phyloP scores from a whole-genome alignment of 331 rosid genomes.

The Acacia pycnantha region DNA sequence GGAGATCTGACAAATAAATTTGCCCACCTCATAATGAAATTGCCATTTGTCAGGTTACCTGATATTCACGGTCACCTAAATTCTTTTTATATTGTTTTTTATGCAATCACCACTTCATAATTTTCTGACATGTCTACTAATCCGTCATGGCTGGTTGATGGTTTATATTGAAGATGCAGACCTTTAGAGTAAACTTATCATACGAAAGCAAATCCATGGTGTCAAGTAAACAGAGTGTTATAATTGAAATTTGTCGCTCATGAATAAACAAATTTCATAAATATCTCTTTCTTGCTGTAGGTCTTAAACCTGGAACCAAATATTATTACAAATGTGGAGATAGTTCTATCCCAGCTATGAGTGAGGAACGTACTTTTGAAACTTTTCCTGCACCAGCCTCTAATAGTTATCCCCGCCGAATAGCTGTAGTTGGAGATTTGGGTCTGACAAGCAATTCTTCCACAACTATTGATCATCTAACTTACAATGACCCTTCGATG shows the following conservation, averaged over 20 bases:
- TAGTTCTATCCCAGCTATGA: slow-evolving; percentile 71
- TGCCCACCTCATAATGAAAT: too few relatives aligned
- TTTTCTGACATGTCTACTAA: slow-evolving; percentile 13
- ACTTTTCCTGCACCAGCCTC: slow-evolving; percentile 56
- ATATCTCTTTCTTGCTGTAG: slow-evolving; percentile 45
- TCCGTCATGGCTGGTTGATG: not conserved
- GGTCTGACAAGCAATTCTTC: slow-evolving; percentile 87
- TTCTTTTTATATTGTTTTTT: not conserved
- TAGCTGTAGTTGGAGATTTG: slow-evolving; percentile 86
- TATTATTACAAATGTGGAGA: slow-evolving; percentile 89
- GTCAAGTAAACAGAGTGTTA: slow-evolving; percentile 12
- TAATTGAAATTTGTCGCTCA: slow-evolving; percentile 4
- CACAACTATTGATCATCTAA: slow-evolving; percentile 76
- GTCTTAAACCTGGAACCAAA: slow-evolving; percentile 69
- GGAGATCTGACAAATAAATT: too few relatives aligned
- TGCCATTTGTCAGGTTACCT: too few relatives aligned
- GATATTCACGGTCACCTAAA: not conserved
- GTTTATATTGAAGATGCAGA: not conserved
- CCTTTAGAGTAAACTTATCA: too few relatives aligned
- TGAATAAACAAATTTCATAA: slow-evolving; percentile 1
- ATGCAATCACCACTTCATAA: not conserved
- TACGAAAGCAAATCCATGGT: slow-evolving; percentile 12
- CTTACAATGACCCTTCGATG: slow-evolving; percentile 80
- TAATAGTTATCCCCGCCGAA: slow-evolving; percentile 56
- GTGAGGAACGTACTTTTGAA: slow-evolving; percentile 60